Conservation (phyloP, 2,329 filamentous ascomycete species). For the Xylaria sp. region DNA sequence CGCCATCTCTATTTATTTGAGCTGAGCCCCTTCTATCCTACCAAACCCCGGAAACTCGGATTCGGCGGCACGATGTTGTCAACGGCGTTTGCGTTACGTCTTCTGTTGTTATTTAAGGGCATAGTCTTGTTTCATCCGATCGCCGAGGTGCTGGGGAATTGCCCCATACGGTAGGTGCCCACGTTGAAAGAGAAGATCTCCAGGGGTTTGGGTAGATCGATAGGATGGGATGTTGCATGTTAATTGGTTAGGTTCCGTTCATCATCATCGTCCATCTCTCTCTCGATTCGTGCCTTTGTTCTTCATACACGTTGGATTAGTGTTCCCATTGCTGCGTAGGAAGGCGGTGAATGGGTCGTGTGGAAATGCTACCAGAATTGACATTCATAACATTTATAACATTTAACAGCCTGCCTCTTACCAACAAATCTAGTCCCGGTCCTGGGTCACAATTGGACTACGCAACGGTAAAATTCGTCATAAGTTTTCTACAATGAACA, state of each 20-base stretch:
- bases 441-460: background rate
- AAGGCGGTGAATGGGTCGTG: background rate
- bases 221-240: background rate
- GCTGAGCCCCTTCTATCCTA: background rate
- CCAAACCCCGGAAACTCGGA: background rate
- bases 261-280: background rate
- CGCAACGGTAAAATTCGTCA: background rate
- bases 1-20: background rate
- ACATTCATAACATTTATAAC: background rate
- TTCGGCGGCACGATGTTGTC: background rate
- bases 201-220: background rate
- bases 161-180: constrained; percentile 1
- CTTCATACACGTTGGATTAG: background rate
- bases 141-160: background rate
- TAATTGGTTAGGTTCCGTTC: background rate
- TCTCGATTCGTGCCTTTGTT: background rate
- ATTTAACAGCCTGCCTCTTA: background rate
- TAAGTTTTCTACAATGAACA: background rate
- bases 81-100: background rate
- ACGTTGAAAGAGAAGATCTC: constrained; percentile 2
- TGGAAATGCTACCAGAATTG: background rate
- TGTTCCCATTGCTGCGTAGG: background rate
- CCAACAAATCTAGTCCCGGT: background rate
- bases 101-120: constrained; percentile 4
- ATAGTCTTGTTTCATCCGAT: constrained; percentile 5